Conservation (phyloP, 164 flowering plant species). For the Berberis vulgaris region DNA sequence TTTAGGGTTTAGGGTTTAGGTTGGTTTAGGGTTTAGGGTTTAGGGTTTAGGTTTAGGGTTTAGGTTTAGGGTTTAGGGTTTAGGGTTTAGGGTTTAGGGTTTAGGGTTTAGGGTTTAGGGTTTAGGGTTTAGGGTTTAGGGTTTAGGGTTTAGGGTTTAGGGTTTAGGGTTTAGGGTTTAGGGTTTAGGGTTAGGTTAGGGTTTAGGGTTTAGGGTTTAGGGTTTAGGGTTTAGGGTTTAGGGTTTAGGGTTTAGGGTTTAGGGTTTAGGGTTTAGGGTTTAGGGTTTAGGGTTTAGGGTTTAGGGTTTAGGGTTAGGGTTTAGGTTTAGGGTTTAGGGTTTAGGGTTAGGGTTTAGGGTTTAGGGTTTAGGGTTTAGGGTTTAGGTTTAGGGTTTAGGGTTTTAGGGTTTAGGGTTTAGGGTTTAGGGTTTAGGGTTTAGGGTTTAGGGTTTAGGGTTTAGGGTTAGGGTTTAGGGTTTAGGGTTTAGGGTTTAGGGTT, state of each 20-base stretch:
- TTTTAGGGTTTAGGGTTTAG: slow-evolving; percentile 9
- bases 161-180: slow-evolving; percentile 15
- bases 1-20: too few species aligned
- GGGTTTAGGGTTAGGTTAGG: too few species aligned
- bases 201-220: slow-evolving; percentile 24
- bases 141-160: slow-evolving; percentile 20
- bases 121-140: slow-evolving; percentile 18
- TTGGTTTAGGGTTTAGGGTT: slow-evolving; percentile 13
- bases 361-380: slow-evolving; percentile 14
- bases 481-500: too few species aligned
- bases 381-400: slow-evolving; percentile 17
- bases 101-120: slow-evolving; percentile 12
- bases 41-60: slow-evolving; percentile 15
- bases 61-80: slow-evolving; percentile 17
- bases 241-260: slow-evolving; percentile 19
- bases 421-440: slow-evolving; percentile 1
- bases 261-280: slow-evolving; percentile 19
- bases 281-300: slow-evolving; percentile 13
- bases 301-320: slow-evolving; percentile 15
- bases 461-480: slow-evolving; percentile 15
- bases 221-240: slow-evolving; percentile 20
- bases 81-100: slow-evolving; percentile 9
- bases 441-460: slow-evolving; percentile 17
- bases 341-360: slow-evolving; percentile 10
- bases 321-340: slow-evolving; percentile 12